Conservation (phyloP, 495 filamentous ascomycete genomes). For the Penicillium soppii region DNA sequence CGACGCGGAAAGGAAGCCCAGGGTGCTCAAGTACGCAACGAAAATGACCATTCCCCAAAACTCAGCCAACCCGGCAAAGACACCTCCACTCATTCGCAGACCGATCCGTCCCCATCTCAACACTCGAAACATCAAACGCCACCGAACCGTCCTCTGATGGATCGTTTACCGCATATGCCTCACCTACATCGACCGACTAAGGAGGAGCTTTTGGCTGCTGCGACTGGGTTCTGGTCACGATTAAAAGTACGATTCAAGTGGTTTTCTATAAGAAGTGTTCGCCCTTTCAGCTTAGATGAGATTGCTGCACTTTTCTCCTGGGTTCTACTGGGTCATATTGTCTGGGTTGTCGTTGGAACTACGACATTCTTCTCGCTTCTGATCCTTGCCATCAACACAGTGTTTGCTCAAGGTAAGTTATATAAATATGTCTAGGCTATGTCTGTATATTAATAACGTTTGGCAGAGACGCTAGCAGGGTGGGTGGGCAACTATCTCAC, state of each 20-base stretch:
- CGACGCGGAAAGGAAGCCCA: conserved; percentile 6
- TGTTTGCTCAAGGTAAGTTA: conserved; percentile 82
- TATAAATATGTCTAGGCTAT: background rate
- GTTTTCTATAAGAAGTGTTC: conserved; percentile 90
- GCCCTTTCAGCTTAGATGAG: conserved; percentile 96
- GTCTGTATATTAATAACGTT: conserved; percentile 14
- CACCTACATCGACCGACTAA: conserved; percentile 83
- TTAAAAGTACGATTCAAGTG: conserved; percentile 93
- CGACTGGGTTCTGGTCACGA: conserved; percentile 90
- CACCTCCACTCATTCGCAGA: background rate
- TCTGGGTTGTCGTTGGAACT: conserved; percentile 93
- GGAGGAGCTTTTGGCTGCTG: conserved; percentile 88
- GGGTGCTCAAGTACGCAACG: conserved; percentile 6
- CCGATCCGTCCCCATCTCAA: background rate
- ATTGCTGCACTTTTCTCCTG: conserved; percentile 94
- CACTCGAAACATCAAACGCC: conserved; percentile 13
- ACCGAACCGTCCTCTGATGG: conserved; percentile 51
- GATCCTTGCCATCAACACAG: conserved; percentile 89
- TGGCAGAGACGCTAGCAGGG: conserved; percentile 80
- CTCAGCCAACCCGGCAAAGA: conserved; percentile 12
- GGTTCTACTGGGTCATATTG: conserved; percentile 87
- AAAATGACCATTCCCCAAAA: conserved; percentile 12
- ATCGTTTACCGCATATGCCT: conserved; percentile 67
- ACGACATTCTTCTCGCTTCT: conserved; percentile 94
- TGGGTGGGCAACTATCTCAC: conserved; percentile 97